phyloP scores from a whole-genome alignment of 768 basidiomycete genomes.

The Imleria badia region DNA sequence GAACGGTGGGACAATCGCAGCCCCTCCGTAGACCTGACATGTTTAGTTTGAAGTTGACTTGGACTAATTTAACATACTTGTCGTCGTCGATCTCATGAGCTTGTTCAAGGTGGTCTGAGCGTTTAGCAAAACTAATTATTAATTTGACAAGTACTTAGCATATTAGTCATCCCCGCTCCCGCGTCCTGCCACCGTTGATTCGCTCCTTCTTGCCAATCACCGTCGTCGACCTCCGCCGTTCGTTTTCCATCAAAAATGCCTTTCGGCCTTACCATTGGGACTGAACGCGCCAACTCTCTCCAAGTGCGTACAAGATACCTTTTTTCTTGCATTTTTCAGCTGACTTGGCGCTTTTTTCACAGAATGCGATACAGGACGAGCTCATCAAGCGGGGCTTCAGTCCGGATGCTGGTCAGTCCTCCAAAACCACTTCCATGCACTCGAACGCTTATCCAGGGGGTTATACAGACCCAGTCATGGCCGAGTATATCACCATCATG shows the following conservation, averaged over 20 bases:
- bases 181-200: conserved; percentile 20
- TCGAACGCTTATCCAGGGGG: conserved; percentile 7
- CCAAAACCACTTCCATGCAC: conserved; percentile 1
- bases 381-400: conserved; percentile 73
- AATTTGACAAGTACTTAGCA: conserved; percentile 14
- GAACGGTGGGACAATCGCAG: not conserved
- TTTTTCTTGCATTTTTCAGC: conserved; percentile 11
- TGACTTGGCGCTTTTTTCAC: conserved; percentile 13
- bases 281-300: conserved; percentile 69
- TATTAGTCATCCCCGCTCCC: conserved; percentile 28
- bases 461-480: conserved; percentile 78
- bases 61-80: not conserved
- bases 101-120: not conserved
- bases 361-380: conserved; percentile 83
- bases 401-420: conserved; percentile 63
- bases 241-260: conserved; percentile 44
- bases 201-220: conserved; percentile 27
- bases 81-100: not conserved
- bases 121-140: not conserved
- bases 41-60: not conserved
- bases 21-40: not conserved
- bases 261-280: conserved; percentile 76
- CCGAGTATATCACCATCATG: conserved; percentile 95
- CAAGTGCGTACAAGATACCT: conserved; percentile 47
- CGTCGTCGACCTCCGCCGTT: conserved; percentile 25